These are phyloP conservation scores for Diaporthe velutina DNA, from an alignment of 2,329 filamentous ascomycete genomes.

Conservation along the genomic window DNA sequence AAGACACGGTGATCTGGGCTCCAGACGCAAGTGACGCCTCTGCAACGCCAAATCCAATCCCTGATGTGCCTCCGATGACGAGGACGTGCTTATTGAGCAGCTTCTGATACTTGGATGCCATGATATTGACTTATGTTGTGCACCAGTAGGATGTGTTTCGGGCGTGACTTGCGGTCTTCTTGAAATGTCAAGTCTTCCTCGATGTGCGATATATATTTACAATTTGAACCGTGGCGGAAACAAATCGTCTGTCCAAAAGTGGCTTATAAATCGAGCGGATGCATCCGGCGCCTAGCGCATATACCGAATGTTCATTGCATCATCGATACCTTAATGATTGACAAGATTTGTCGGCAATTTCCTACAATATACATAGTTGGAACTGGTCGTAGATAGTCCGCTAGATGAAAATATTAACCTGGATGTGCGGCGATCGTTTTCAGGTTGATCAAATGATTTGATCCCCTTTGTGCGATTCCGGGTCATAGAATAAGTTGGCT, in stretches of 20 bases:
- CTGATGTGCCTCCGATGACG: slow-evolving; percentile 73
- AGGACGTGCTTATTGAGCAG: slow-evolving; percentile 60
- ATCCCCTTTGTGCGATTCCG: too few relatives aligned
- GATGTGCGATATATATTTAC: neutral
- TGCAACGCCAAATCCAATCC: slow-evolving; percentile 73
- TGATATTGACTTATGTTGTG: slow-evolving; percentile 33
- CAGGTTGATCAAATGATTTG: too few relatives aligned
- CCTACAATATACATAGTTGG: neutral
- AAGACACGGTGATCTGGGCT: slow-evolving; percentile 70
- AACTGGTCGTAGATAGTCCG: neutral
- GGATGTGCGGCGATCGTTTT: too few relatives aligned
- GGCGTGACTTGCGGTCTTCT: rapidly evolving
- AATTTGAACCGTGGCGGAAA: neutral
- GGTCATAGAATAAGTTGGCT: too few relatives aligned
- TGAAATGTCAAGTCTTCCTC: neutral
- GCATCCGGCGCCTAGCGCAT: neutral
- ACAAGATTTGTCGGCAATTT: neutral
- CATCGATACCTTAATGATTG: neutral
- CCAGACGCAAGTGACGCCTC: slow-evolving; percentile 68
- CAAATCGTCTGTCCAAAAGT: neutral
- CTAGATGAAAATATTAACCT: neutral
- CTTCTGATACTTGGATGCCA: slow-evolving; percentile 50
- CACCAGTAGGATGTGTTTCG: neutral
- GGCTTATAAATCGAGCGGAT: neutral
- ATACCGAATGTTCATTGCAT: neutral